Evolutionary conservation across 345 rosid genomes (phyloP).

Genomic region (Eucalyptus marginata): DNA sequence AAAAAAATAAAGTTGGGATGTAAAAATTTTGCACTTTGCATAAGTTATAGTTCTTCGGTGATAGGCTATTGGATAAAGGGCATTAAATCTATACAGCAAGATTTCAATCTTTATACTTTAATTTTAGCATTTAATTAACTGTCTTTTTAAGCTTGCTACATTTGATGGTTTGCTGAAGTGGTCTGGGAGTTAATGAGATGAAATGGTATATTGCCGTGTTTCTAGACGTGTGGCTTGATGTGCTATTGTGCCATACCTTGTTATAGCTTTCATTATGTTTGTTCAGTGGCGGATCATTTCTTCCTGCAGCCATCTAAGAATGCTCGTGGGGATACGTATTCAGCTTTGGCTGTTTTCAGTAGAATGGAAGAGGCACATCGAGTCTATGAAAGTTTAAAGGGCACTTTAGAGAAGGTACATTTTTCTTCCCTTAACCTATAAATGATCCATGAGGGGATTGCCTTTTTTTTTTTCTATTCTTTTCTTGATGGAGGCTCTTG

Average conservation of each 20-base stretch:
- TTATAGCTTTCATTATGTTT: background rate
- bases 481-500: background rate
- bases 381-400: slow-evolving; percentile 49
- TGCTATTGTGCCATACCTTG: background rate
- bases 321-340: slow-evolving; percentile 24
- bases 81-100: background rate
- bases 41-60: background rate
- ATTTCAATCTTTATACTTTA: background rate
- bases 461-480: background rate
- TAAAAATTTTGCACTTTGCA: background rate
- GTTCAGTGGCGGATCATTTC: background rate
- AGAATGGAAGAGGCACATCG: slow-evolving; percentile 44
- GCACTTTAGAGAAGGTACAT: slow-evolving; percentile 36
- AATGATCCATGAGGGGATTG: background rate
- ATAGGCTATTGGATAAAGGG: background rate
- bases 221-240: background rate
- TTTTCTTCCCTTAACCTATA: background rate
- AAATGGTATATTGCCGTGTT: background rate
- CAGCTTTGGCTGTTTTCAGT: slow-evolving; percentile 36
- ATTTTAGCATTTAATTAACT: background rate
- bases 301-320: slow-evolving; percentile 42
- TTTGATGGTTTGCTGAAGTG: background rate
- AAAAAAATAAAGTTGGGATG: background rate
- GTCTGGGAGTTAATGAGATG: background rate
- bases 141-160: background rate